These are phyloP conservation scores for Phialophora chinensis DNA, from an alignment of 2,329 filamentous ascomycete genomes.

Conservation along the genomic window DNA sequence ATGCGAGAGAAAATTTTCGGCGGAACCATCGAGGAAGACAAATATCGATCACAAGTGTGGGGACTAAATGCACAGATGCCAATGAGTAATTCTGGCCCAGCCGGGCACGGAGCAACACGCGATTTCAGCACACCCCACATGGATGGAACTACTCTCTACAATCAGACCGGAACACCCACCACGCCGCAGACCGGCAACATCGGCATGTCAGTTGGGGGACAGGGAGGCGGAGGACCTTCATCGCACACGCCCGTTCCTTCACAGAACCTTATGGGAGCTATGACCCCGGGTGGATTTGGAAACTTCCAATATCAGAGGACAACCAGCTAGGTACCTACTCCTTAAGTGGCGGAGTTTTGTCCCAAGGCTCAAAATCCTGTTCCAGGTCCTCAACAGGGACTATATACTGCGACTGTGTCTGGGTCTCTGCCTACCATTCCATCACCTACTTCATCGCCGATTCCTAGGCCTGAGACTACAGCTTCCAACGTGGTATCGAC, in stretches of 20 bases:
- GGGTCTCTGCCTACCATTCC: not conserved
- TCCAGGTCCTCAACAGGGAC: not conserved
- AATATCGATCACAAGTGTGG: constrained; percentile 91
- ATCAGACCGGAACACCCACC: constrained; percentile 62
- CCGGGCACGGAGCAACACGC: constrained; percentile 44
- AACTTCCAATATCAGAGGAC: constrained; percentile 59
- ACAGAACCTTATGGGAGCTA: constrained; percentile 64
- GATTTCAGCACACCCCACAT: constrained; percentile 55
- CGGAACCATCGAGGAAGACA: constrained; percentile 74
- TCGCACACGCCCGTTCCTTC: constrained; percentile 51
- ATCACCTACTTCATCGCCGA: not conserved
- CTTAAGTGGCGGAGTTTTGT: not conserved
- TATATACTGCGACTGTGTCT: not conserved
- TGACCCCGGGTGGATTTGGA: constrained; percentile 83
- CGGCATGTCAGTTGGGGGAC: constrained; percentile 49
- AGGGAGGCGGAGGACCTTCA: constrained; percentile 26
- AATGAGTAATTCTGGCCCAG: constrained; percentile 45
- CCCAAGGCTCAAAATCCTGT: not conserved
- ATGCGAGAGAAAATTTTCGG: constrained; percentile 88
- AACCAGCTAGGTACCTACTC: constrained; percentile 34
- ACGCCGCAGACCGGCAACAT: constrained; percentile 68
- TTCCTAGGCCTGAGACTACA: not conserved
- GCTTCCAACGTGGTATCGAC: not conserved
- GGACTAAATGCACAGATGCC: constrained; percentile 77
- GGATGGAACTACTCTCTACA: constrained; percentile 60